Evolutionary conservation across 2,329 filamentous ascomycete genomes (phyloP).

Genomic region (Cordyceps tenuipes): DNA sequence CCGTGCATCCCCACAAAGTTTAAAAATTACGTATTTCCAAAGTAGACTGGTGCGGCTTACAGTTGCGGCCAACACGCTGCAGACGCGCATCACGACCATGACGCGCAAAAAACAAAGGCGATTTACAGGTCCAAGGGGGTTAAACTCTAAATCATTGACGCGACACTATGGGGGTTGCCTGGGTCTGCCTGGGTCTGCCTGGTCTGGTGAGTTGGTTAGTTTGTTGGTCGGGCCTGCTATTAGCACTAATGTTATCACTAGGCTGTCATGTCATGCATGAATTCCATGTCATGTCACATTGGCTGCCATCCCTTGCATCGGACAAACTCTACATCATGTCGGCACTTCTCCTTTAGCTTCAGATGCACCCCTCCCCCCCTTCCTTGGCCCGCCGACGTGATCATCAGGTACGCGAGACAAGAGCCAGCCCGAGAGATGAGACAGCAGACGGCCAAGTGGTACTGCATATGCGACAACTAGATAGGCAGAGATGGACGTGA

Average conservation of each 20-base stretch:
- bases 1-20: too few species aligned
- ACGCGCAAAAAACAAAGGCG: background rate
- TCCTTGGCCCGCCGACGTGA: background rate
- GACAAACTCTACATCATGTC: background rate
- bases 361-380: too few species aligned
- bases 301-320: constrained; percentile 3
- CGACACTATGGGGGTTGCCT: background rate
- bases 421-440: background rate
- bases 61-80: too few species aligned
- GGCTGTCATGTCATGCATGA: too few species aligned
- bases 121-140: background rate
- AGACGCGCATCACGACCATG: background rate
- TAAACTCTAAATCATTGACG: background rate
- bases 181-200: too few species aligned
- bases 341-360: background rate
- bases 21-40: too few species aligned
- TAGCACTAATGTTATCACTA: too few species aligned
- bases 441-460: background rate
- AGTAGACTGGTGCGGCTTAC: too few species aligned
- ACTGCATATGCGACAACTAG: too few species aligned
- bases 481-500: too few species aligned
- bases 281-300: too few species aligned
- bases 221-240: background rate
- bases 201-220: too few species aligned
- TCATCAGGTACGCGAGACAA: constrained; percentile 9